Evolutionary conservation across 2,329 filamentous ascomycete species (phyloP).

Genomic region (Lomentospora prolificans): DNA sequence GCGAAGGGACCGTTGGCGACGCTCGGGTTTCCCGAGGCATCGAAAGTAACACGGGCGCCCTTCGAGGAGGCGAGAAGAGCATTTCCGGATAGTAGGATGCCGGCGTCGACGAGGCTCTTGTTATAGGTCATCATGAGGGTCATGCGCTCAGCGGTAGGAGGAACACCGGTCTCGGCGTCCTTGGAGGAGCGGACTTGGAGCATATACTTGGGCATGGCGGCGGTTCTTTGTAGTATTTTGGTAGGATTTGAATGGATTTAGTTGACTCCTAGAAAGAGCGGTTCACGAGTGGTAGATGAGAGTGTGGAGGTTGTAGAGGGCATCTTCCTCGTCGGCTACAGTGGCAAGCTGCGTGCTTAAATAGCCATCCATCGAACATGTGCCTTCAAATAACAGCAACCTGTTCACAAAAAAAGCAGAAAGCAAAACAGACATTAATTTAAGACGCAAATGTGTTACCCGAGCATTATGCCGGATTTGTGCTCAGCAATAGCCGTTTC

Average conservation of each 20-base stretch:
- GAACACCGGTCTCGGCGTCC: constrained; percentile 14
- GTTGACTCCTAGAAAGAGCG: background rate
- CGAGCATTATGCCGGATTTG: constrained; percentile 1
- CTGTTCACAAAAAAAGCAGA: background rate
- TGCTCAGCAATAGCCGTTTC: background rate
- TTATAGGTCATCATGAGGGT: constrained; percentile 19
- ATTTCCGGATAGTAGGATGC: constrained; percentile 18
- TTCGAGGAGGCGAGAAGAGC: constrained; percentile 18
- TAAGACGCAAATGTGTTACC: background rate
- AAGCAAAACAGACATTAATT: background rate
- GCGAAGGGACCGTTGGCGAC: constrained; percentile 21
- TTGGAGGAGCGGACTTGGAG: constrained; percentile 20
- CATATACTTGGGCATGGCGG: constrained; percentile 20
- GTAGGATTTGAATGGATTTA: background rate
- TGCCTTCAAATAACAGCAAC: background rate
- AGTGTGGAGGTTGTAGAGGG: background rate
- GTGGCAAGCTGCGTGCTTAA: background rate
- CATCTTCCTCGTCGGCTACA: background rate
- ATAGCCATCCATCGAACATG: background rate
- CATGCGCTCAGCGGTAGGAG: constrained; percentile 14
- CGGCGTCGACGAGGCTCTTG: constrained; percentile 17
- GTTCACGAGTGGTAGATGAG: background rate
- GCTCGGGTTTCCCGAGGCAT: constrained; percentile 11
- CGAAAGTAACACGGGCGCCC: constrained; percentile 19
- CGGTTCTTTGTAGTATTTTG: background rate